A percentile compares a stretch with the other conserved stretches of the same genome.
phyloP scores from a whole-genome alignment of 345 rosid species.

The Moricandia moricandioides region DNA sequence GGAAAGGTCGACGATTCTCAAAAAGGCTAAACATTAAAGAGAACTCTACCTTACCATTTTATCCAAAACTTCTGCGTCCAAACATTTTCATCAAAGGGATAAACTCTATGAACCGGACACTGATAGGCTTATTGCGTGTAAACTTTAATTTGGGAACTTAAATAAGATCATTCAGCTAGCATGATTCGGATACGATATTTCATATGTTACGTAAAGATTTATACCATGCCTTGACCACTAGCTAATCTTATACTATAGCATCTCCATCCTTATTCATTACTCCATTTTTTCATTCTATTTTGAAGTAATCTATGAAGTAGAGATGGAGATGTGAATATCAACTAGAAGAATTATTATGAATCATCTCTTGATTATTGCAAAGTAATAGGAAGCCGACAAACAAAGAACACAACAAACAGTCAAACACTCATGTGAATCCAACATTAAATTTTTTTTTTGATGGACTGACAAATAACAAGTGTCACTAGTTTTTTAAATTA shows the following conservation, averaged over 20 bases:
- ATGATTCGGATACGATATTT: neutral
- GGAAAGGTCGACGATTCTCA: neutral
- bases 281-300: too few relatives aligned
- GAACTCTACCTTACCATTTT: constrained; percentile 83
- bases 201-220: neutral
- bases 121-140: constrained; percentile 74
- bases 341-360: neutral
- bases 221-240: neutral
- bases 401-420: neutral
- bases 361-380: neutral
- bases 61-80: constrained; percentile 86
- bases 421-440: neutral
- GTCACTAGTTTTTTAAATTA: neutral
- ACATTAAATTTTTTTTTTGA: neutral
- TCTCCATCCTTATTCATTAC: too few relatives aligned
- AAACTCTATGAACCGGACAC: constrained; percentile 89
- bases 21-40: constrained; percentile 29
- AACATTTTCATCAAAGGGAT: constrained; percentile 97
- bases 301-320: too few relatives aligned
- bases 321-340: too few relatives aligned
- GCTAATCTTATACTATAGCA: neutral
- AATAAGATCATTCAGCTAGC: neutral
- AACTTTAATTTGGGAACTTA: constrained; percentile 27
- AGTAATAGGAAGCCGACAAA: neutral
- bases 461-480: neutral